phyloP scores from a whole-genome alignment of 1,284 basidiomycete genomes.

The Pseudozyma thailandica region DNA sequence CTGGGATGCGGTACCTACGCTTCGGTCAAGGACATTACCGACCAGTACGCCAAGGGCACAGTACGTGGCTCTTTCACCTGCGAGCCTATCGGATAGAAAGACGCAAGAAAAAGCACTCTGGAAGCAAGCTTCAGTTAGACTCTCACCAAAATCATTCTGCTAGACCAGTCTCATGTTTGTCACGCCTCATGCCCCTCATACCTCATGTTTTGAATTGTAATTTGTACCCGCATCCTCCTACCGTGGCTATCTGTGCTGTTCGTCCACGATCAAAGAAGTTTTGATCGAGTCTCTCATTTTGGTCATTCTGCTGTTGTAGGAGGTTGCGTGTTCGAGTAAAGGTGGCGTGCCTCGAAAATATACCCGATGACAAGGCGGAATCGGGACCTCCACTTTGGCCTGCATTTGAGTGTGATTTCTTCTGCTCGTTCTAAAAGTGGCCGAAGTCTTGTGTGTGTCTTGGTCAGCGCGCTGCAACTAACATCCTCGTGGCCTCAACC shows the following conservation, averaged over 20 bases:
- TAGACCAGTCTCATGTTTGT: slow-evolving; percentile 8
- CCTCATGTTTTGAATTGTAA: slow-evolving; percentile 12
- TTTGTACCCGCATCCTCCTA: slow-evolving; percentile 19
- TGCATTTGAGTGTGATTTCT: not conserved
- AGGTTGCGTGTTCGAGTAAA: too few species aligned
- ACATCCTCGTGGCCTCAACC: not conserved
- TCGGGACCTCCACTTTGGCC: slow-evolving; percentile 2
- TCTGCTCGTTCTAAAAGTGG: not conserved
- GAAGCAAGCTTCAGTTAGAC: slow-evolving; percentile 2
- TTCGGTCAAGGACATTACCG: slow-evolving; percentile 36
- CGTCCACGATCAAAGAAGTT: not conserved
- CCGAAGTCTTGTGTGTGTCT: slow-evolving; percentile 1
- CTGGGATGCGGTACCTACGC: slow-evolving; percentile 53
- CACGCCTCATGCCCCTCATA: slow-evolving; percentile 5
- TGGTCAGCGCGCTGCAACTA: slow-evolving; percentile 16
- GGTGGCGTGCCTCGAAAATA: not conserved
- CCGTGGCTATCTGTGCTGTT: too few species aligned
- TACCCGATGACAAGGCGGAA: not conserved
- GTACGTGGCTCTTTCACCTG: slow-evolving; percentile 48
- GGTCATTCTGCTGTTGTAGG: too few species aligned
- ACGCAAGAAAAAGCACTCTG: not conserved
- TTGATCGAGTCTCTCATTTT: not conserved
- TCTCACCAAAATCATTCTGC: not conserved
- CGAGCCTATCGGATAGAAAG: slow-evolving; percentile 23
- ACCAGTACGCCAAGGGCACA: slow-evolving; percentile 24